phyloP scores from a whole-genome alignment of 2,329 filamentous ascomycete genomes.

The Beauveria sp. region DNA sequence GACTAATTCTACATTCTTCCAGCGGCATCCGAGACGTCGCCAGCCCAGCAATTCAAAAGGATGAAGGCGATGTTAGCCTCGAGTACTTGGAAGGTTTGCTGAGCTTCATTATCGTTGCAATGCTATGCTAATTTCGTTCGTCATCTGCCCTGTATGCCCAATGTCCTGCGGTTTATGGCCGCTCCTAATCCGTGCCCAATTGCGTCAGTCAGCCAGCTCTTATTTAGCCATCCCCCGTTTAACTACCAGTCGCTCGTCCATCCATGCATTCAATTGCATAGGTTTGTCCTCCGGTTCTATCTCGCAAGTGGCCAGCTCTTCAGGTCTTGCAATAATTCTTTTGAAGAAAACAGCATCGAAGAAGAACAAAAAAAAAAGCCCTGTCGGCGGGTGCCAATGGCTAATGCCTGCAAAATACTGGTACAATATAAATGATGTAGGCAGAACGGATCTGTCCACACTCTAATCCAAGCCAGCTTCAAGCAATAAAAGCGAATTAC shows the following conservation, averaged over 20 bases:
- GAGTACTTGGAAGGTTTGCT: not conserved
- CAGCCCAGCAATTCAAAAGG: not conserved
- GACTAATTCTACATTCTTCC: conserved; percentile 10
- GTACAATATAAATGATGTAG: not conserved
- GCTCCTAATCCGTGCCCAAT: not conserved
- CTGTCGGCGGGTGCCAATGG: not conserved
- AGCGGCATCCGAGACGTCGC: not conserved
- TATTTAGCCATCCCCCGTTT: not conserved
- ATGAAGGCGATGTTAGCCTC: not conserved
- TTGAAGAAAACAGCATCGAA: not conserved
- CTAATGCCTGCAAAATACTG: not conserved
- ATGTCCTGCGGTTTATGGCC: not conserved
- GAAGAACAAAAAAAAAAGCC: not conserved
- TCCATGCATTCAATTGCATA: not conserved
- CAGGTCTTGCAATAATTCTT: not conserved
- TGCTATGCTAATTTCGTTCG: not conserved
- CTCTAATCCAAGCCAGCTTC: not conserved
- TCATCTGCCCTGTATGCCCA: not conserved
- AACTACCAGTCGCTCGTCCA: not conserved
- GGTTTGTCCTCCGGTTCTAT: not conserved
- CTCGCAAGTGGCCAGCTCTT: not conserved
- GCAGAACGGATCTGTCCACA: too few relatives aligned
- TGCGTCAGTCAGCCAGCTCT: not conserved
- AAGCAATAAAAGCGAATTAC: not conserved
- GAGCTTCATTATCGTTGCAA: not conserved